Conservation (phyloP, 164 flowering plant genomes). For the Vitis rotundifolia region DNA sequence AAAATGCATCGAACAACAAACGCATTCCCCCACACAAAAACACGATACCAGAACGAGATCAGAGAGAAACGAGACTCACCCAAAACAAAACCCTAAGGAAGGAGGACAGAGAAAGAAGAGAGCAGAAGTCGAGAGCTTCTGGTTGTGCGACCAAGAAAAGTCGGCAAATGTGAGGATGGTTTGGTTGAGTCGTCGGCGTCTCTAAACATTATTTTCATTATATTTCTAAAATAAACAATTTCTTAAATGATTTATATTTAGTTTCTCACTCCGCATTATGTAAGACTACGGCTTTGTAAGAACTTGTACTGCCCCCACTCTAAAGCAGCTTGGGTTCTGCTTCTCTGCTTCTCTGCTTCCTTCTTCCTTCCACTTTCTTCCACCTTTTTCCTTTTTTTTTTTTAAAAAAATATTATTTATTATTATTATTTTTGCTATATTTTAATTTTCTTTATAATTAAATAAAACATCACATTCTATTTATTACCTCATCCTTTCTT, state of each 20-base stretch:
- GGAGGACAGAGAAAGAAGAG: slow-evolving; percentile 12
- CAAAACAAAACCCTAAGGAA: slow-evolving; percentile 14
- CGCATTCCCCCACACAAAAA: not conserved
- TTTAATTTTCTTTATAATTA: too few relatives aligned
- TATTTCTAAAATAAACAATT: not conserved
- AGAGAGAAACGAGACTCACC: slow-evolving; percentile 13
- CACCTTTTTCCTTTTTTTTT: not conserved
- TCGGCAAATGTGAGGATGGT: slow-evolving; percentile 8
- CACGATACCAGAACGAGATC: not conserved
- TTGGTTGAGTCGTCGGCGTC: slow-evolving; percentile 44
- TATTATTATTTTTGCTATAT: too few relatives aligned
- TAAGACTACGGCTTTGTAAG: slow-evolving; percentile 7
- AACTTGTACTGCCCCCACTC: slow-evolving; percentile 8
- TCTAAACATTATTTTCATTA: slow-evolving; percentile 7
- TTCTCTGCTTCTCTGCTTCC: slow-evolving; percentile 5
- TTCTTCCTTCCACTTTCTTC: not conserved
- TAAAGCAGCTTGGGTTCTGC: not conserved
- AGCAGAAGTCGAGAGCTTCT: slow-evolving; percentile 1
- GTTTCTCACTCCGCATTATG: not conserved
- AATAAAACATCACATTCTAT: too few relatives aligned
- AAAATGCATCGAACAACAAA: not conserved
- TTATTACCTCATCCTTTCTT: too few relatives aligned
- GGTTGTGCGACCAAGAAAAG: slow-evolving; percentile 22
- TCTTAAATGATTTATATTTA: not conserved
- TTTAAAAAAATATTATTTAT: slow-evolving; percentile 24